Evolutionary conservation across 2,329 filamentous ascomycete genomes (phyloP).

Genomic region (Aspergillus hortae): DNA sequence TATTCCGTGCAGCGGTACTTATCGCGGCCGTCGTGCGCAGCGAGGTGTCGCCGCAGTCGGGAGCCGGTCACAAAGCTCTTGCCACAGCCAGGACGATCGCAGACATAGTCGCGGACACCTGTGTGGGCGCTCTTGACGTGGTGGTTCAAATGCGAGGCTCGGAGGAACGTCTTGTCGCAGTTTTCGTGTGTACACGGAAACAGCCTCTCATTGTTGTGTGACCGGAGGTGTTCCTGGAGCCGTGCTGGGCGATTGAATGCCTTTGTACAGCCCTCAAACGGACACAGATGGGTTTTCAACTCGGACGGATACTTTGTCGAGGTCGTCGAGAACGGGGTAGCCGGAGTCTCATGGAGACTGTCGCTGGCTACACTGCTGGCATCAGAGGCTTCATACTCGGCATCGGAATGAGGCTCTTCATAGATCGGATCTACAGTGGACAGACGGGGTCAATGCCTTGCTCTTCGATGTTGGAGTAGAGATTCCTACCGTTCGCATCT

Average conservation of each 20-base stretch:
- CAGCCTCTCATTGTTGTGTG: conserved; percentile 80
- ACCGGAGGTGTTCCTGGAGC: conserved; percentile 73
- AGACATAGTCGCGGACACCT: conserved; percentile 65
- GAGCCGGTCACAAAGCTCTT: conserved; percentile 81
- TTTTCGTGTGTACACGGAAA: conserved; percentile 66
- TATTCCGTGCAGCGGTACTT: conserved; percentile 70
- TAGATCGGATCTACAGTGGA: conserved; percentile 32
- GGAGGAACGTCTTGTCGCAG: conserved; percentile 81
- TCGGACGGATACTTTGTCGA: conserved; percentile 57
- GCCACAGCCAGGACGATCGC: conserved; percentile 67
- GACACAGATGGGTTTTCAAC: conserved; percentile 73
- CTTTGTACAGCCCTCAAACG: conserved; percentile 70
- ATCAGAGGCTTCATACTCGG: conserved; percentile 27
- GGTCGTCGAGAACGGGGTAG: conserved; percentile 51
- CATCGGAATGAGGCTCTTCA: conserved; percentile 32
- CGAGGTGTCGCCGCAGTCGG: conserved; percentile 70
- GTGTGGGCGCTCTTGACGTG: conserved; percentile 82
- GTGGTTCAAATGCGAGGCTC: conserved; percentile 79
- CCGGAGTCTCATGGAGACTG: conserved; percentile 44
- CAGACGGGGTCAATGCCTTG: conserved; percentile 28
- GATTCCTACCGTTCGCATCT: conserved; percentile 27
- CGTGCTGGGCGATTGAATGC: conserved; percentile 84
- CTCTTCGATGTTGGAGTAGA: conserved; percentile 1
- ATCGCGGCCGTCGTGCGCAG: conserved; percentile 74
- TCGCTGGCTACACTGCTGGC: conserved; percentile 27